phyloP scores from a whole-genome alignment of 2,329 filamentous ascomycete species.

The Colletotrichum phormii region DNA sequence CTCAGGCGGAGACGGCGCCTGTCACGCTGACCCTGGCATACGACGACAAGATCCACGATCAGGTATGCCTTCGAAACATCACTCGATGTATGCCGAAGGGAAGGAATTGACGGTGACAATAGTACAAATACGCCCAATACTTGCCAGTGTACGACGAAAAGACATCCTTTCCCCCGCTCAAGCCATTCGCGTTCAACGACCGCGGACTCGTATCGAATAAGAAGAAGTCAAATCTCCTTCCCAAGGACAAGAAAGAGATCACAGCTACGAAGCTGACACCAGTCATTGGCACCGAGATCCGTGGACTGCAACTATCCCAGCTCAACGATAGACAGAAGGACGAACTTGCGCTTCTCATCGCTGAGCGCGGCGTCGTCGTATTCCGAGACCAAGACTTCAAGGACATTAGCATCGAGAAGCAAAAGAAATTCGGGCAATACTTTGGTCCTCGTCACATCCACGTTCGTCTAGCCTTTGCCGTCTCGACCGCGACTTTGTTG shows the following conservation, averaged over 20 bases:
- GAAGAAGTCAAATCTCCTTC: conserved; percentile 43
- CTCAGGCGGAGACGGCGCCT: not conserved
- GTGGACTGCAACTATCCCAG: conserved; percentile 52
- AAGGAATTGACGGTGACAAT: not conserved
- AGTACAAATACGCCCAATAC: conserved; percentile 48
- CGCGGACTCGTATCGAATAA: conserved; percentile 46
- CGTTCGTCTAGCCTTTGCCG: conserved; percentile 38
- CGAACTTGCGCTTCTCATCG: conserved; percentile 55
- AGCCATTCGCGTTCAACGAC: conserved; percentile 47
- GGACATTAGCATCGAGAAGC: conserved; percentile 21
- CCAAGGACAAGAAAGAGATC: conserved; percentile 34
- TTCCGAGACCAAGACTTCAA: conserved; percentile 49
- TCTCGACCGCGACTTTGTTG: not conserved
- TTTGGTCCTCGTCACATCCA: conserved; percentile 55
- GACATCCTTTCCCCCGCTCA: conserved; percentile 43
- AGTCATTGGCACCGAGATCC: conserved; percentile 54
- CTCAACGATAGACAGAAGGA: conserved; percentile 53
- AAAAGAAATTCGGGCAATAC: conserved; percentile 28
- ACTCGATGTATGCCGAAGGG: fast-evolving
- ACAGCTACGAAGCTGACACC: conserved; percentile 36
- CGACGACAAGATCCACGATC: conserved; percentile 17
- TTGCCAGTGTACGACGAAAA: conserved; percentile 49
- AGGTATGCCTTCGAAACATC: not conserved
- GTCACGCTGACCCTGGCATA: conserved; percentile 22
- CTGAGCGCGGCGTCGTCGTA: conserved; percentile 54